Base-by-base conservation (phyloP, 2,329 filamentous ascomycete genomes). In the Neonectria magnoliae region DNA sequence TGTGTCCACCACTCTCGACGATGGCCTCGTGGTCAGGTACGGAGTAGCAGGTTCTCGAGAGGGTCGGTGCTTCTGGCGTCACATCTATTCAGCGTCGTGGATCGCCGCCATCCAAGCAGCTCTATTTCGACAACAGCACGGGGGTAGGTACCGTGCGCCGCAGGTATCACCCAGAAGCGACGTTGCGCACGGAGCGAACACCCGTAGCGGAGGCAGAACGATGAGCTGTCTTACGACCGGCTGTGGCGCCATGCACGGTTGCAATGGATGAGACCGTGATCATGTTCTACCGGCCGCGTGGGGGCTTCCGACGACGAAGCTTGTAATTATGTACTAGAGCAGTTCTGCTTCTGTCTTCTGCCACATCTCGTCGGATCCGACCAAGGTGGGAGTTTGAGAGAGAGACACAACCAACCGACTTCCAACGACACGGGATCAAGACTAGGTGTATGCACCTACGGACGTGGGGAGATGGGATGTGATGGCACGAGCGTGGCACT, bases 361-460 rank as follows among this genome's bases (percentile, higher is more conserved):
- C 25, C 48, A 42, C 48, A 27, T 47, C 48, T 51, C n/a, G 16
- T 60, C 61, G 56, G 61, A 64, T 64, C 56, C 61, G 61, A 52
- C 29, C 13, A 18, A 5, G 48, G 38, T 51, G 56, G 25, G 51
- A 50, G 10, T 20, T 20, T 59, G 51, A 45, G 16, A 31, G 10
- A 57, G 29, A 36, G 18, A 57, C 41, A 55, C 64, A 50, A 53
- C 55, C 60, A 41, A 18, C n/a, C 29, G 60, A 47, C 29, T 60
- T 42, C 16, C 54, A 36, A 42, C 56, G 36, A 53, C 48, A 52
- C 47, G 64, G 60, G 65, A 64, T 60, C 47, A 42, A 65, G 57
- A 56, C 66, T 59, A 60, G 63, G 60, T 69, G 53, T 54, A 55
- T 67, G 66, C 64, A 65, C 25, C 62, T 62, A 64, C 61, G 47